Percentiles rank a stretch among this genome's conserved stretches.
Conservation (phyloP, 805 yeast genomes). For the Lachancea thermotolerans region DNA sequence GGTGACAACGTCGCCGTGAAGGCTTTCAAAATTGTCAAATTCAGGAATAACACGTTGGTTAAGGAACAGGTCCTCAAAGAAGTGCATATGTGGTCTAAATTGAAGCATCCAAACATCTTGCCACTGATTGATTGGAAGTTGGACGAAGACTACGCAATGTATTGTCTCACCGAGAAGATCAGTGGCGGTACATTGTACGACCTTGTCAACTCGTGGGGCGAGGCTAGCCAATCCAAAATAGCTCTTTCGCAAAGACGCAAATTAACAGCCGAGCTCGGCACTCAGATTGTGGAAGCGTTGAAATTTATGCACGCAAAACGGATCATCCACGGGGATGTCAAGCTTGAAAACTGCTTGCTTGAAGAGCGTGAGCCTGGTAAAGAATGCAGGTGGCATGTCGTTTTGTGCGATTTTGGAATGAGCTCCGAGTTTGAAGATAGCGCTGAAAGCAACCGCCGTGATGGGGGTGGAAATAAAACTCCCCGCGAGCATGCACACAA, state of each 20-base stretch:
- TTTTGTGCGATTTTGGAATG: constrained; percentile 91
- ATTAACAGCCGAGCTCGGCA: constrained; percentile 34
- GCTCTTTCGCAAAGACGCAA: constrained; percentile 32
- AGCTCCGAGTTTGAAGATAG: constrained; percentile 27
- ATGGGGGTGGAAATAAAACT: background rate
- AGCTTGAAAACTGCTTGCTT: constrained; percentile 71
- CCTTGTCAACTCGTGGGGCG: constrained; percentile 62
- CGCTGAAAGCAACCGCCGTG: background rate
- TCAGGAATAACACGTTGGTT: constrained; percentile 42
- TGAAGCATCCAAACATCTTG: constrained; percentile 59
- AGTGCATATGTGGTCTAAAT: constrained; percentile 63
- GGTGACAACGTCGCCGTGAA: constrained; percentile 29
- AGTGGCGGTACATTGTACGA: constrained; percentile 80
- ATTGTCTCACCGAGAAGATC: constrained; percentile 63
- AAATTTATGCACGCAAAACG: constrained; percentile 52
- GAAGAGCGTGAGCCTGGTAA: constrained; percentile 33
- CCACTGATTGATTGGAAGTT: constrained; percentile 57
- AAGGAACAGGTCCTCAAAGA: constrained; percentile 62
- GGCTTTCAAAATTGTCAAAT: constrained; percentile 61
- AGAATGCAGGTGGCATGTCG: constrained; percentile 30
- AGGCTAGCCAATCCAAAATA: constrained; percentile 29
- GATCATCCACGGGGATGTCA: constrained; percentile 76
- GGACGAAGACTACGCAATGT: constrained; percentile 50
- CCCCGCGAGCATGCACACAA: constrained; percentile 5
- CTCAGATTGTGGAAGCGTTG: constrained; percentile 54